A percentile compares a stretch with the other conserved stretches of the same genome.
These are phyloP conservation scores for Sporobolomyces phaffii DNA, from an alignment of 768 basidiomycete species.

Conservation along the genomic window DNA sequence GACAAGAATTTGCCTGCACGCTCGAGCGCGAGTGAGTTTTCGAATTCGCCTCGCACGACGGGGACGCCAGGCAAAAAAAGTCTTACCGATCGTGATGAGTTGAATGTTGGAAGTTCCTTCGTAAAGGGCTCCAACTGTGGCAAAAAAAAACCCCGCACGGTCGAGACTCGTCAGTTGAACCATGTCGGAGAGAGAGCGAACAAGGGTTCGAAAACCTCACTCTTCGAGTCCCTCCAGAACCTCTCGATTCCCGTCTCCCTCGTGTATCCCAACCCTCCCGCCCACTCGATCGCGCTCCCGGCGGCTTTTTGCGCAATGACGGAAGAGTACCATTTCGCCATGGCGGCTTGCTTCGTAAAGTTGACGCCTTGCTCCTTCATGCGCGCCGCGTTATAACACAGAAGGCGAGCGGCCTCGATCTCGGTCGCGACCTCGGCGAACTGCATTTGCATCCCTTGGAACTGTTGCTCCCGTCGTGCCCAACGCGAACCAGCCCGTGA, in stretches of 20 bases:
- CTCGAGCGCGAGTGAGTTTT: too few species aligned
- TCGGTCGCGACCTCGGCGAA: constrained; percentile 83
- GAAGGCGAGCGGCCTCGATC: constrained; percentile 66
- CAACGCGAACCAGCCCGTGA: not conserved
- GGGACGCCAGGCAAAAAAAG: too few species aligned
- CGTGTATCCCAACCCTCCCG: constrained; percentile 86
- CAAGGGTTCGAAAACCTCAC: constrained; percentile 45
- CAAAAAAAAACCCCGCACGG: too few species aligned
- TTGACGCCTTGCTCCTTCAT: constrained; percentile 80
- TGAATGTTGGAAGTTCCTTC: constrained; percentile 99
- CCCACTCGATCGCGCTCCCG: constrained; percentile 91
- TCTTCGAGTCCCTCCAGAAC: constrained; percentile 93
- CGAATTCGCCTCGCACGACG: too few species aligned
- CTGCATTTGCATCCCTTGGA: constrained; percentile 95
- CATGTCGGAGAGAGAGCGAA: not conserved
- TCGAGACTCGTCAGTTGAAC: constrained; percentile 4
- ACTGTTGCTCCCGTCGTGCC: constrained; percentile 45
- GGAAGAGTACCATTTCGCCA: constrained; percentile 92
- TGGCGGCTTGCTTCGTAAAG: constrained; percentile 91
- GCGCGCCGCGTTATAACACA: constrained; percentile 94
- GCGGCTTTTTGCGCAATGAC: constrained; percentile 81
- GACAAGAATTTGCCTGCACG: constrained; percentile 31
- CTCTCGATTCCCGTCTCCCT: constrained; percentile 61
- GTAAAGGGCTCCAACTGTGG: constrained; percentile 51
- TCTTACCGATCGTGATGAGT: constrained; percentile 70